Evolutionary conservation across 2,329 filamentous ascomycete species (phyloP), one percentile per base, ranked within the genome.

Genomic region (Diaporthe citri): DNA sequence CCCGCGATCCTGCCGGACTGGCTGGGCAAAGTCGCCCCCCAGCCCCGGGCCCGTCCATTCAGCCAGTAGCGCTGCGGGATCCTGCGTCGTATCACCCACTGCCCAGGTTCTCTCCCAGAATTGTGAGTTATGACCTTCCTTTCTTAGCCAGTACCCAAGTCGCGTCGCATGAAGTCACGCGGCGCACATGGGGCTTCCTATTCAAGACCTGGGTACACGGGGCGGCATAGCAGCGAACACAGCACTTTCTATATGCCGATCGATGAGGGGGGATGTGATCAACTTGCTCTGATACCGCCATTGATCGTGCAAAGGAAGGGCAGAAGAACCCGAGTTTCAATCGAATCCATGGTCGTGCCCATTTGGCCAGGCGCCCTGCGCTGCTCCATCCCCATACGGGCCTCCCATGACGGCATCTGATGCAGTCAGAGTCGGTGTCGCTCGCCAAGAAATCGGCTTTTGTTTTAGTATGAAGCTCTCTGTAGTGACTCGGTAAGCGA

Each of bases 21-120:
- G 46, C 64, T 55, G 31, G 64, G 64, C 64, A 55, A n/a, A 39
- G 64, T 55, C 64, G 46, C 64, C 59, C 59, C 59, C 59, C 64
- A 17, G n/a, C 6, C 31, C 64, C 20, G 25, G 59, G 22, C 34
- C 22, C 51, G 48, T 34, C 64, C 22, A 22, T 3, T 43, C 41
- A 64, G 25, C 60, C 60, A 64, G 64, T 69, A 52, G 46, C 64
- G 64, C n/a, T 39, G 34, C 46, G 28, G 64, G 34, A 69, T 69
- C 22, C 10, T 28, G 34, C 31, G 9, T 66, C 43, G 43, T 48
- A 66, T 51, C 62, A 66, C 41, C 43, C 28, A 36, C 28, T 36
- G 17, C 64, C 48, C 48, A 15, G 34, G 48, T 28, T 41, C n/a
- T 52, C 34, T 52, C 41, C 48, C 46, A 41, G 48, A 69, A 55